phyloP scores from a whole-genome alignment of 805 yeast species.

The Metschnikowia colocasiae region DNA sequence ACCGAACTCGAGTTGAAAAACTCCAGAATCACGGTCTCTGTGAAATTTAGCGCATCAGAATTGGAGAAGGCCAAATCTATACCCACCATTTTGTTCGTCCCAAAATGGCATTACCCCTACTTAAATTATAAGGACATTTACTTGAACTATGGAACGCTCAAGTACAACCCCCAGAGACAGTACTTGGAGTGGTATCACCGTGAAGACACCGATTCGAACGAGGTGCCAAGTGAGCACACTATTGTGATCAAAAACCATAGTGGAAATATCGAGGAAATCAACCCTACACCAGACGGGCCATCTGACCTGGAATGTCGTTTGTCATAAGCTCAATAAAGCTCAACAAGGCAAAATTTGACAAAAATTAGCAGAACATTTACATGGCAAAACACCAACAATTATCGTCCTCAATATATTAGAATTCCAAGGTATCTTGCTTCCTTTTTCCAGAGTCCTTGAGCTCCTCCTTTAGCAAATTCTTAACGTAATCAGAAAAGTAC shows the following conservation, averaged over 20 bases:
- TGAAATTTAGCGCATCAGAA: conserved; percentile 23
- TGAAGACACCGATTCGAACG: conserved; percentile 13
- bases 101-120: conserved; percentile 64
- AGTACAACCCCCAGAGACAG: conserved; percentile 49
- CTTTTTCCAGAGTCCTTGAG: conserved; percentile 28
- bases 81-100: conserved; percentile 66
- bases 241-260: conserved; percentile 37
- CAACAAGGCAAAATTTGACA: background rate
- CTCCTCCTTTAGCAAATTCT: conserved; percentile 54
- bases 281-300: conserved; percentile 4
- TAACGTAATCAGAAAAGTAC: conserved; percentile 61
- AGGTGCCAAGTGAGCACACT: conserved; percentile 23
- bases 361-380: too few relatives aligned
- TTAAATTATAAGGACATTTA: conserved; percentile 46
- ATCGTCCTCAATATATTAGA: conserved; percentile 10
- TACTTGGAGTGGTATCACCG: conserved; percentile 71
- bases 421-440: conserved; percentile 29
- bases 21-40: conserved; percentile 45
- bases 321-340: background rate
- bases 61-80: background rate
- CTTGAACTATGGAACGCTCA: conserved; percentile 55
- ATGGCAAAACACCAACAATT: background rate
- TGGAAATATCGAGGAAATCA: conserved; percentile 29
- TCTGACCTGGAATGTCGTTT: background rate
- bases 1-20: conserved; percentile 58